Conservation (phyloP, 2,329 filamentous ascomycete species). For the Alternaria hordeiaustralica region DNA sequence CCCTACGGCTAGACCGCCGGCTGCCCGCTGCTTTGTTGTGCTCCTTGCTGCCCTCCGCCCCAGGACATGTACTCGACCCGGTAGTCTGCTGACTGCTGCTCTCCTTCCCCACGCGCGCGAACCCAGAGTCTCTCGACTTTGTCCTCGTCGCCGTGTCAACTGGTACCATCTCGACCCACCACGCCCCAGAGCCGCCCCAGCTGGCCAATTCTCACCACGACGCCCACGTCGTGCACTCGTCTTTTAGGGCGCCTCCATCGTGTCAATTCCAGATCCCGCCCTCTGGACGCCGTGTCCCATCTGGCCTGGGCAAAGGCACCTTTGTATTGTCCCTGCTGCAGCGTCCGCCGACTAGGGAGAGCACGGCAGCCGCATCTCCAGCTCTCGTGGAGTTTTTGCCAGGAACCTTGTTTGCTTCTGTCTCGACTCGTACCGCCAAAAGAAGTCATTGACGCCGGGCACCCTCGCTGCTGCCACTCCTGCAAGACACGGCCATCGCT, state of each 20-base stretch:
- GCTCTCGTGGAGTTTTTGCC: conserved; percentile 29
- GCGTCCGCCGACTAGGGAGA: conserved; percentile 18
- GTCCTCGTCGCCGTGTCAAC: conserved; percentile 23
- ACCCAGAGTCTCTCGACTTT: neutral
- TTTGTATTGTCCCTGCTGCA: conserved; percentile 26
- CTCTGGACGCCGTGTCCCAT: conserved; percentile 31
- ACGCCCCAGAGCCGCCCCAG: conserved; percentile 15
- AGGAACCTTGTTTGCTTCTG: conserved; percentile 32
- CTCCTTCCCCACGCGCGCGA: conserved; percentile 8
- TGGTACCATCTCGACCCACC: conserved; percentile 30
- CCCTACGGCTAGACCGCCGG: conserved; percentile 33
- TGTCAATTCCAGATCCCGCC: conserved; percentile 31
- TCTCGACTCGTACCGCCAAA: conserved; percentile 32
- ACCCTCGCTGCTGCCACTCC: conserved; percentile 17
- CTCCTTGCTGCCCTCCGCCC: conserved; percentile 17
- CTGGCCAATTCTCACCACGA: conserved; percentile 18
- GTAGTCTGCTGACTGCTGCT: conserved; percentile 20
- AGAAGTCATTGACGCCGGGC: conserved; percentile 18
- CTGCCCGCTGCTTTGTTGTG: conserved; percentile 32
- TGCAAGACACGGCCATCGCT: neutral
- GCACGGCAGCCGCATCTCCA: conserved; percentile 45
- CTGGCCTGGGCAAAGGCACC: conserved; percentile 7
- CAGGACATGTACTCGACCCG: conserved; percentile 30
- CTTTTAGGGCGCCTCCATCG: conserved; percentile 21
- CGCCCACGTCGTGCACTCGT: conserved; percentile 31